Base-by-base conservation (phyloP, 257 asterid genomes). In the Parsonsia alboflavescens region DNA sequence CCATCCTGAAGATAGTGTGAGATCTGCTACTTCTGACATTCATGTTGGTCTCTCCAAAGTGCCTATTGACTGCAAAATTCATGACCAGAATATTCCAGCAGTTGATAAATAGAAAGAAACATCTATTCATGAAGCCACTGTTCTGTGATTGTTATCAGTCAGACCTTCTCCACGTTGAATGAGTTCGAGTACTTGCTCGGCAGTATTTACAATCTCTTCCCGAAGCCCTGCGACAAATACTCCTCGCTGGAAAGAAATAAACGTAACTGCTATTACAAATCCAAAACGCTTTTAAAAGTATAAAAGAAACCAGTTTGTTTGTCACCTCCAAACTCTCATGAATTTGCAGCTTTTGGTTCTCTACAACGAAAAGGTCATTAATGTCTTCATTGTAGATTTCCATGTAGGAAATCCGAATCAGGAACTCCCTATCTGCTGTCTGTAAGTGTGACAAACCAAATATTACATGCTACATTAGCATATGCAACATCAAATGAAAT, bases 1-100 rank as follows among this genome's bases (percentile, higher is more conserved):
- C 99, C 99, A 95, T 95, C 85, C 99, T 86, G 85, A 95, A 95
- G 70, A 95, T 88, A 69, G 98, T 89, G 85, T 95, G 99, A 50
- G 98, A 95, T 85, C 99, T 83, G 76, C 98, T 90, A 83, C 99
- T 95, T 71, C 96, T 90, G 68, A 91, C 96, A 84, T 95, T 95
- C 99, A 95, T 92, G 87, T 91, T 95, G 42, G 99, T 95, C 68
- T 92, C 97, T 72, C 99, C 99, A 81, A 95, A 95, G 80, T 95
- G 99, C 86, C 98, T 88, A 82, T 91, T 90, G 69, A 83, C 99
- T 92, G 96, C 88, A 68, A 72, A 62, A 77, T 81, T 4, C 5
- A 36, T 46, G 42, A 7, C 52, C 59, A 54, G 80, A 71, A 72
- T 57, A 49, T 53, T 70, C 54, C 42, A 63, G 73, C 57, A 68